Evolutionary conservation across 345 rosid genomes (phyloP).

Genomic region (Murraya koenigii): DNA sequence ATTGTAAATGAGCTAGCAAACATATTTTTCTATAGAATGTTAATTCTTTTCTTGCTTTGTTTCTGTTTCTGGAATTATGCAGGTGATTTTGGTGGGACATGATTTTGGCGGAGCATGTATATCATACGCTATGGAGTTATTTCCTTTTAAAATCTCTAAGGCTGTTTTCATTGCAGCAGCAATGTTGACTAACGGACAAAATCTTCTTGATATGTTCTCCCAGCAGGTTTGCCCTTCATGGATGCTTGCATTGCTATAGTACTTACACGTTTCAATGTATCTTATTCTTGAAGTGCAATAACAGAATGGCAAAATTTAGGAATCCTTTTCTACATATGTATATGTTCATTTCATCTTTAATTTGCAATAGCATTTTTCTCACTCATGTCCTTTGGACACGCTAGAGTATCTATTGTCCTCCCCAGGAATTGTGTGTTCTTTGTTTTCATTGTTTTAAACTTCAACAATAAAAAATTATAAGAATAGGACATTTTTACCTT

Average conservation of each 20-base stretch:
- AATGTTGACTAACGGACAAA: constrained; percentile 72
- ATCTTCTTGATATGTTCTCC: constrained; percentile 72
- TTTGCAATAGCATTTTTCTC: not conserved
- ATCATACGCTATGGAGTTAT: constrained; percentile 82
- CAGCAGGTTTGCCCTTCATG: constrained; percentile 47
- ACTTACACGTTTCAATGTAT: not conserved
- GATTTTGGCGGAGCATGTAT: constrained; percentile 95
- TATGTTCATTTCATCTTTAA: not conserved
- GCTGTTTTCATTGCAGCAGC: constrained; percentile 82
- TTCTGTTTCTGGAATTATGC: constrained; percentile 20
- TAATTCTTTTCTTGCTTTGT: not conserved
- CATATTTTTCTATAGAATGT: not conserved
- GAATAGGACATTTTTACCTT: not conserved
- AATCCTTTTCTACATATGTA: not conserved
- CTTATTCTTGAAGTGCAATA: not conserved
- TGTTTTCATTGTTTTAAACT: not conserved
- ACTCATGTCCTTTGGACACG: not conserved
- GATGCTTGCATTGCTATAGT: not conserved
- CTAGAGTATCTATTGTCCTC: not conserved
- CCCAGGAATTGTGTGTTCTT: not conserved
- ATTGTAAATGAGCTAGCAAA: not conserved
- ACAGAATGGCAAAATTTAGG: not conserved
- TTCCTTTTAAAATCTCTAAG: constrained; percentile 69
- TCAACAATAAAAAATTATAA: not conserved
- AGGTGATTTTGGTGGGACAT: constrained; percentile 95